Base-by-base conservation (phyloP, 208 protist species). In the Crithidia acanthocephali region DNA sequence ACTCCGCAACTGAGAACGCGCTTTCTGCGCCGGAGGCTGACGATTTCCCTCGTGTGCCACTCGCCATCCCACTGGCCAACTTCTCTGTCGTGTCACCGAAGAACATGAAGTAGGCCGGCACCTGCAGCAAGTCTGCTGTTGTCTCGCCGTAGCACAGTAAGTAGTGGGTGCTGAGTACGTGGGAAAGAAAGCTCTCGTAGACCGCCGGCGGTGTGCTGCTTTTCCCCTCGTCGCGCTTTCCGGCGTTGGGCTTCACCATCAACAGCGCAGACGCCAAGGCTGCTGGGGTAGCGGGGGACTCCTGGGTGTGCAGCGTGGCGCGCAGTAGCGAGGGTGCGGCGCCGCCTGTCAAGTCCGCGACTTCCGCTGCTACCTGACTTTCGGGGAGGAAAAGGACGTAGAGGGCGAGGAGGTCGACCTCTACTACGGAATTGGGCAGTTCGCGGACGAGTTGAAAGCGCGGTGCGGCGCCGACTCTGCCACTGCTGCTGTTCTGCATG, bases 61-160 rank as follows among this genome's bases (percentile, higher is more conserved):
- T 33, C 47, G 47, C 44, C 30, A n/a, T 50, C 51, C 37, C 37
- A 42, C 0, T 48, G 62, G 25, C 64, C 53, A 16, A 2, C 18
- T 8, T n/a, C 55, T 23, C 32, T 44, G 3, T 59, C 55, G 6
- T 42, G 9, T 42, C 37, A 42, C 9, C 6, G 37, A 42, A 13
- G 13, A 42, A 42, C 37, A 44, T 27, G 3, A 76, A 37, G 53
- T 81, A 81, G 25, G 20, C 15, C 15, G 76, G 76, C 44, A 77
- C 60, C 27, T 51, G 50, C 8, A n/a, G 20, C 51, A 50, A 42
- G 11, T 65, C 70, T 1, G 47, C 50, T 0, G 72, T 70, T 1
- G 72, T 70, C 40, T 69, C 59, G 25, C 76, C 76, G 20, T 70
- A 66, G 60, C 52, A 77, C 30, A 76, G 67, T 8, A 76, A 52